These are phyloP conservation scores for Leccinum arenicola DNA, from an alignment of 768 basidiomycete genomes.

Conservation along the genomic window DNA sequence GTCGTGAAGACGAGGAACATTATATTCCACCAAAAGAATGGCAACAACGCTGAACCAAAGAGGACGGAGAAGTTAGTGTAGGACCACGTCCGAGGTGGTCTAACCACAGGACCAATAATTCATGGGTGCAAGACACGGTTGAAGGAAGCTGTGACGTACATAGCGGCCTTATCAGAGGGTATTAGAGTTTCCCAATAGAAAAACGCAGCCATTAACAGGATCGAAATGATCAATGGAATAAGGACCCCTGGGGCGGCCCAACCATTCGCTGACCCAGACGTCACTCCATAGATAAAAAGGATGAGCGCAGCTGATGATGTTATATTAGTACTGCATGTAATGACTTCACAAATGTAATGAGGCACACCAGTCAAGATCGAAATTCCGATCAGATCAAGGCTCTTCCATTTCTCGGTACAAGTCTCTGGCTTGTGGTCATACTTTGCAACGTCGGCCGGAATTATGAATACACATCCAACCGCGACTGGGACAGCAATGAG, in stretches of 20 bases:
- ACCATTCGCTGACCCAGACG: conserved; percentile 45
- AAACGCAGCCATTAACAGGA: conserved; percentile 40
- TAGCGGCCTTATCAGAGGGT: conserved; percentile 39
- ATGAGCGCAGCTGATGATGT: conserved; percentile 32
- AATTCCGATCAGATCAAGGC: conserved; percentile 40
- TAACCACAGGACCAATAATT: conserved; percentile 8
- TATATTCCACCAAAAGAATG: conserved; percentile 42
- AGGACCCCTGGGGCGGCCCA: conserved; percentile 48
- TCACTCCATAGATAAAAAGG: conserved; percentile 43
- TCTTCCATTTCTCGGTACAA: conserved; percentile 22
- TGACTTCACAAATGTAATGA: not conserved
- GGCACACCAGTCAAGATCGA: conserved; percentile 35
- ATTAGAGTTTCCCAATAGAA: conserved; percentile 49
- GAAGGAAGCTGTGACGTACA: conserved; percentile 30
- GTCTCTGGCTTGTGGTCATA: not conserved
- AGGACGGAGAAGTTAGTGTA: conserved; percentile 42
- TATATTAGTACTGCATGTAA: not conserved
- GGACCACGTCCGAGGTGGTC: conserved; percentile 43
- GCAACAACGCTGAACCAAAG: conserved; percentile 35
- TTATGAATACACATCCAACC: conserved; percentile 30
- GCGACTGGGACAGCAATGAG: conserved; percentile 37
- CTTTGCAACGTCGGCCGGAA: conserved; percentile 27
- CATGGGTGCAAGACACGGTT: not conserved
- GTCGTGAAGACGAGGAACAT: conserved; percentile 35
- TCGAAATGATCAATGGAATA: conserved; percentile 44